Base-by-base conservation (phyloP, 768 basidiomycete genomes). In the Hericium alpestre region DNA sequence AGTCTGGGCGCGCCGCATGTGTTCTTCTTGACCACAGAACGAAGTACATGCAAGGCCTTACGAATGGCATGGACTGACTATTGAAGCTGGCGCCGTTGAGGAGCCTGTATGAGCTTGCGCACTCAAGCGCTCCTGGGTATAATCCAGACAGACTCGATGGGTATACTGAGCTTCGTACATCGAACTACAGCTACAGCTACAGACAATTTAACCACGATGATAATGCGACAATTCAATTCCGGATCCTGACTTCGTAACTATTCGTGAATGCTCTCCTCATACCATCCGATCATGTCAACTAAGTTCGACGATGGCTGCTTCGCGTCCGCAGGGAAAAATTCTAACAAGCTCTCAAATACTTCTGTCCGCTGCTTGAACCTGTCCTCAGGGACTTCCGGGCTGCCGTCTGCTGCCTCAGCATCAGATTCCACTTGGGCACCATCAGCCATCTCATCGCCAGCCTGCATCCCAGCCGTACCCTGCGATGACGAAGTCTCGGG, bases 261-360 rank as follows among this genome's bases (percentile, higher is more conserved):
- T 20, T 61, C 61, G 16, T 53, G 41, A 8, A 54, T 51, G n/a
- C 60, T 54, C 48, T 63, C 62, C 15, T 58, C 60, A 38, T 63
- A 63, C 62, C 70, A 68, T 58, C 83, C 79, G 38, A 90, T 73
- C 63, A 87, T 67, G 63, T 87, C 80, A 66, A 86, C 65, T 65
- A 91, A 69, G 61, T 80, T 80, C 55, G 78, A 78, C 3, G 70
- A 68, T 1, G 88, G 89, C 67, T 91, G 79, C 69, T 84, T 91
- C 58, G 79, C 80, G 22, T 76, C 74, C 53, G 79, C 76, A 27
- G 76, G 73, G 12, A 91, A 75, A 67, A 84, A 87, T 59, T 69
- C 74, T 74, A 90, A 69, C 57, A 92, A 60, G 38, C 67, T 67
- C 66, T 90, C 84, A 65, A 90, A 90, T 58, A 87, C 78, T 60